phyloP scores from a whole-genome alignment of 495 filamentous ascomycete genomes.

The Penicillium pancosmium region DNA sequence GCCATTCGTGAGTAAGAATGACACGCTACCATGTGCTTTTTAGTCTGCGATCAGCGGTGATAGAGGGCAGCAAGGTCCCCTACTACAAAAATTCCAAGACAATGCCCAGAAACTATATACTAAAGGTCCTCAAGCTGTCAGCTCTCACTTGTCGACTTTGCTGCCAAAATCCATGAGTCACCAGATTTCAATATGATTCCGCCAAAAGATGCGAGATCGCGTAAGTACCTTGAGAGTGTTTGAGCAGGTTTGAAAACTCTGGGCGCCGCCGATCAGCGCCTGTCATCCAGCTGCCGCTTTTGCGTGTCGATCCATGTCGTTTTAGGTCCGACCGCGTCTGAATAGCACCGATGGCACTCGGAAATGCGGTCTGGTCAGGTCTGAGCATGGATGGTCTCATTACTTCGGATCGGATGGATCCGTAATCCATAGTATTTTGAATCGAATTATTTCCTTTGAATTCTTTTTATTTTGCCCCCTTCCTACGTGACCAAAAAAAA shows the following conservation, averaged over 20 bases:
- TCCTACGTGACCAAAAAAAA: neutral
- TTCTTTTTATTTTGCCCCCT: neutral
- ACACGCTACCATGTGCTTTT: too few relatives aligned
- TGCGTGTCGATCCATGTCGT: conserved; percentile 16
- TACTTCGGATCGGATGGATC: neutral
- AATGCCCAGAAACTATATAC: conserved; percentile 5
- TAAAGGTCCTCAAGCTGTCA: neutral
- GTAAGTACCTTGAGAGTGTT: conserved; percentile 42
- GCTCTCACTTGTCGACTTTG: neutral
- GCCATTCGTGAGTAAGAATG: neutral
- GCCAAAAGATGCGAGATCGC: neutral
- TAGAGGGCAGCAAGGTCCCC: conserved; percentile 1
- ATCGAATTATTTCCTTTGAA: neutral
- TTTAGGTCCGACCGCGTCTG: neutral
- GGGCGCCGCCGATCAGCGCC: conserved; percentile 20
- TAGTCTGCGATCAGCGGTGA: neutral
- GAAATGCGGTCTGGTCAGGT: neutral
- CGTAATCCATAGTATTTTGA: neutral
- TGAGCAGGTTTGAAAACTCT: conserved; percentile 38
- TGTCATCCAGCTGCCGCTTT: conserved; percentile 20
- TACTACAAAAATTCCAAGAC: conserved; percentile 2
- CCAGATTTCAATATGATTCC: neutral
- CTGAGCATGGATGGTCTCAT: neutral
- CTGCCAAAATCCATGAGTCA: neutral
- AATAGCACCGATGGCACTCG: neutral